Evolutionary conservation across 208 protist species (phyloP).

Genomic region (Leishmania braziliensis): DNA sequence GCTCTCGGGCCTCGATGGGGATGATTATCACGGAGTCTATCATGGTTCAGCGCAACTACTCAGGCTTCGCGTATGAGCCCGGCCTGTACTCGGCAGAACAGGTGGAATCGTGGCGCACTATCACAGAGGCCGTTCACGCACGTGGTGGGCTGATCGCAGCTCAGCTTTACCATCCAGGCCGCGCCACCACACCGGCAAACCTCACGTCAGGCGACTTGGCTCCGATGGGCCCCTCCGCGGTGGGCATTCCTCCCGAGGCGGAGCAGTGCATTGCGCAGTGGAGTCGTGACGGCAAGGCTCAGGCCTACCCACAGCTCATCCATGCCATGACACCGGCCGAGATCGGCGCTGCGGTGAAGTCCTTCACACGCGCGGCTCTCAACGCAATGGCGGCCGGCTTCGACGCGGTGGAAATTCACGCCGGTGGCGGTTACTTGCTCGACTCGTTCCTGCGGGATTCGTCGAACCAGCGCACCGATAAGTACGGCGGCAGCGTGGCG

Average conservation of each 20-base stretch:
- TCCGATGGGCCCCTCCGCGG: conserved; percentile 16
- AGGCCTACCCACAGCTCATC: conserved; percentile 21
- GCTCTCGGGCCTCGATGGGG: conserved; percentile 48
- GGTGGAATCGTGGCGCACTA: conserved; percentile 50
- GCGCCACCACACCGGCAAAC: conserved; percentile 38
- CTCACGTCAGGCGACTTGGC: conserved; percentile 11
- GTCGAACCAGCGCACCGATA: conserved; percentile 79
- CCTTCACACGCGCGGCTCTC: conserved; percentile 68
- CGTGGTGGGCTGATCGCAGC: conserved; percentile 51
- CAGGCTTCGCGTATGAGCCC: conserved; percentile 41
- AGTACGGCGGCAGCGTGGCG: conserved; percentile 88
- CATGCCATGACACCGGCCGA: conserved; percentile 63
- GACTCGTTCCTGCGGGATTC: conserved; percentile 69
- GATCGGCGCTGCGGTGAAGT: conserved; percentile 48
- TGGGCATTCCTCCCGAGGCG: conserved; percentile 7
- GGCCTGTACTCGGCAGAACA: conserved; percentile 57
- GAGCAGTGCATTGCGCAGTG: conserved; percentile 21
- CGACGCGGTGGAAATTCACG: conserved; percentile 92
- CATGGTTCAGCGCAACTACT: conserved; percentile 45
- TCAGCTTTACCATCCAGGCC: conserved; percentile 60
- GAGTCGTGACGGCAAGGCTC: conserved; percentile 28
- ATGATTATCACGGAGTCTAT: conserved; percentile 72
- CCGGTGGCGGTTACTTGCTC: conserved; percentile 91
- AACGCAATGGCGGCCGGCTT: conserved; percentile 79
- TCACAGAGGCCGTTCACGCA: conserved; percentile 69